Percentiles rank a stretch among this genome's conserved stretches.
Evolutionary conservation across 176 grass and related monocot species (phyloP).

Genomic region (Oryza nivara): DNA sequence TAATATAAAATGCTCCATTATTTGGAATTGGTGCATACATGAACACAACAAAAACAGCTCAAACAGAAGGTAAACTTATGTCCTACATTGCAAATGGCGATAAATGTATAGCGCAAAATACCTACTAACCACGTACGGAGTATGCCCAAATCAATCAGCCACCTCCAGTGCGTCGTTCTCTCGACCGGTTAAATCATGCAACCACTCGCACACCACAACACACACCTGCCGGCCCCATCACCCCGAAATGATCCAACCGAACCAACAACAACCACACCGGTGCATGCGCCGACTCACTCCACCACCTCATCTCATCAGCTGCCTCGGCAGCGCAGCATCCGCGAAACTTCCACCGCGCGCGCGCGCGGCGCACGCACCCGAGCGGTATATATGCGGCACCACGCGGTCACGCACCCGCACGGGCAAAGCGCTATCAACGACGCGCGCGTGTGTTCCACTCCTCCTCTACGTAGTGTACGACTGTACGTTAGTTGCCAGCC

Average conservation of each 20-base stretch:
- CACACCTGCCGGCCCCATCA: background rate
- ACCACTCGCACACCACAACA: background rate
- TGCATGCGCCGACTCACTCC: constrained; percentile 22
- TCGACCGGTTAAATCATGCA: background rate
- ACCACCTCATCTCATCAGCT: background rate
- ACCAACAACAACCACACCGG: constrained; percentile 14
- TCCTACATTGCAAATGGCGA: background rate
- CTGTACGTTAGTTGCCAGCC: background rate
- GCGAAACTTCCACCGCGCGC: constrained; percentile 28
- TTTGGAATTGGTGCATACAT: background rate
- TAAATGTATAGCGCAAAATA: background rate
- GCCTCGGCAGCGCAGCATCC: background rate
- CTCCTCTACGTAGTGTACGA: no score
- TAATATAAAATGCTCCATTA: no score
- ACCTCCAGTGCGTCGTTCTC: background rate
- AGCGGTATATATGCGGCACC: constrained; percentile 36
- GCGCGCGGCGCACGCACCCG: background rate
- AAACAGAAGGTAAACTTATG: background rate
- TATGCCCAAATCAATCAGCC: background rate
- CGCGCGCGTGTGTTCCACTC: background rate
- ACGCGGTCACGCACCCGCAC: constrained; percentile 36
- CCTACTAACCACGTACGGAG: background rate
- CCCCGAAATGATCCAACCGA: constrained; percentile 6
- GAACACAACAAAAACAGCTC: background rate
- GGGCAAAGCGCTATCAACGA: background rate